Conservation (phyloP, 2,329 filamentous ascomycete species). For the Myriosclerotinia scirpicola region DNA sequence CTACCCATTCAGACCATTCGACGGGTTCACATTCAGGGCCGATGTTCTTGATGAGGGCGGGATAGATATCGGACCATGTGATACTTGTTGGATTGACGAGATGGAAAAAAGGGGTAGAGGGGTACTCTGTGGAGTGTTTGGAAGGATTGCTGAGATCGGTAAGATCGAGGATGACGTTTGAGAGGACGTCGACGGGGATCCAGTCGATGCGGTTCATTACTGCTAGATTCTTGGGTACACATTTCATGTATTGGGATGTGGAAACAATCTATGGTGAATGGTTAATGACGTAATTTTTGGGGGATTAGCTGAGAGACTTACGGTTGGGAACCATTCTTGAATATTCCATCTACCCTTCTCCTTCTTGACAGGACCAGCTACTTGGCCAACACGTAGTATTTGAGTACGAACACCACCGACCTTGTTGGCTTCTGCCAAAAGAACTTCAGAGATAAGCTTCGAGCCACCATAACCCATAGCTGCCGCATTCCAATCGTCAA, state of each 20-base stretch:
- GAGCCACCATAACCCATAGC: conserved; percentile 35
- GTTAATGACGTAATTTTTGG: background rate
- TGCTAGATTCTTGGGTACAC: conserved; percentile 44
- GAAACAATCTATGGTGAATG: conserved; percentile 41
- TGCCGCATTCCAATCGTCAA: conserved; percentile 41
- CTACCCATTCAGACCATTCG: conserved; percentile 48
- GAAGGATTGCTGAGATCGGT: conserved; percentile 8
- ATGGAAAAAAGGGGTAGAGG: conserved; percentile 37
- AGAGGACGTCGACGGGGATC: conserved; percentile 45
- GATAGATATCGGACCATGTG: conserved; percentile 34
- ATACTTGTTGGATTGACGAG: conserved; percentile 36
- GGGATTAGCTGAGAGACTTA: background rate
- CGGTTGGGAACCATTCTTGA: conserved; percentile 56
- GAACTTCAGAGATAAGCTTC: conserved; percentile 39
- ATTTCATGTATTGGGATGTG: conserved; percentile 43
- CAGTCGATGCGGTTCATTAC: conserved; percentile 44
- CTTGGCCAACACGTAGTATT: conserved; percentile 50
- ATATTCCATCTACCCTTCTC: conserved; percentile 53
- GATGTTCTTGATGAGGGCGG: conserved; percentile 29
- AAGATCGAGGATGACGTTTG: conserved; percentile 41
- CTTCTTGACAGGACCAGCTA: conserved; percentile 45
- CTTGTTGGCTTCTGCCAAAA: conserved; percentile 45
- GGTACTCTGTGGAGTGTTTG: background rate
- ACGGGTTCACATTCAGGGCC: conserved; percentile 38
- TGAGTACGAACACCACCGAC: conserved; percentile 44